phyloP scores from a whole-genome alignment of 1,139 yeast genomes.

The Taphrina flavorubra region DNA sequence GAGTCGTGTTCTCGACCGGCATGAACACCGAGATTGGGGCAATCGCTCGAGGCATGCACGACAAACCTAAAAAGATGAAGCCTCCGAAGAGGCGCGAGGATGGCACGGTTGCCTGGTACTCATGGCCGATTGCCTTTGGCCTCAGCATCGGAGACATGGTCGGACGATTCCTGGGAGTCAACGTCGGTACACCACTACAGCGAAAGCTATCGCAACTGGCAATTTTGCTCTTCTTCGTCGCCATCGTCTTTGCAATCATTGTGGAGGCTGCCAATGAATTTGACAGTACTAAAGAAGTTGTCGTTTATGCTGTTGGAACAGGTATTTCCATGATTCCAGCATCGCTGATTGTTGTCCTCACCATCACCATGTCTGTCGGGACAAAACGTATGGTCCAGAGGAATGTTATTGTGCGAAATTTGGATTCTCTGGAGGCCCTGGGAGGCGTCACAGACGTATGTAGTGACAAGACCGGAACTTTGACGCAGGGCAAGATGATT shows the following conservation, averaged over 20 bases:
- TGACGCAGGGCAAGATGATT: slow-evolving; percentile 85
- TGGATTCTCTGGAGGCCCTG: slow-evolving; percentile 78
- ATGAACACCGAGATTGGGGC: slow-evolving; percentile 76
- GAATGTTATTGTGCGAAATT: slow-evolving; percentile 75
- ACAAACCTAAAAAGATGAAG: slow-evolving; percentile 28
- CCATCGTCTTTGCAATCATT: slow-evolving; percentile 75
- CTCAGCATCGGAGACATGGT: slow-evolving; percentile 41
- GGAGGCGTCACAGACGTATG: slow-evolving; percentile 83
- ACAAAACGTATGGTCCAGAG: slow-evolving; percentile 76
- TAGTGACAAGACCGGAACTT: slow-evolving; percentile 94
- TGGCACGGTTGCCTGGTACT: slow-evolving; percentile 36
- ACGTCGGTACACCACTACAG: slow-evolving; percentile 74
- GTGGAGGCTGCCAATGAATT: slow-evolving; percentile 81
- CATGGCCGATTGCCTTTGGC: slow-evolving; percentile 41
- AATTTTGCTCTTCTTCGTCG: slow-evolving; percentile 67
- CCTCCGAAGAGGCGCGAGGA: slow-evolving; percentile 34
- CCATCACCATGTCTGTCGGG: slow-evolving; percentile 86
- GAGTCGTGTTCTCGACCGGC: slow-evolving; percentile 70
- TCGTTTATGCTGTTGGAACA: slow-evolving; percentile 78
- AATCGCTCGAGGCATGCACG: slow-evolving; percentile 63
- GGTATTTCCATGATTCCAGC: slow-evolving; percentile 79
- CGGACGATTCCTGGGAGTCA: slow-evolving; percentile 45
- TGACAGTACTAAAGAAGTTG: slow-evolving; percentile 70
- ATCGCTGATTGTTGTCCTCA: slow-evolving; percentile 76
- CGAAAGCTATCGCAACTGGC: slow-evolving; percentile 73